Percentiles rank a stretch among this genome's conserved stretches.
Conservation (phyloP, 345 rosid genomes). For the Leavenworthia alabamica region DNA sequence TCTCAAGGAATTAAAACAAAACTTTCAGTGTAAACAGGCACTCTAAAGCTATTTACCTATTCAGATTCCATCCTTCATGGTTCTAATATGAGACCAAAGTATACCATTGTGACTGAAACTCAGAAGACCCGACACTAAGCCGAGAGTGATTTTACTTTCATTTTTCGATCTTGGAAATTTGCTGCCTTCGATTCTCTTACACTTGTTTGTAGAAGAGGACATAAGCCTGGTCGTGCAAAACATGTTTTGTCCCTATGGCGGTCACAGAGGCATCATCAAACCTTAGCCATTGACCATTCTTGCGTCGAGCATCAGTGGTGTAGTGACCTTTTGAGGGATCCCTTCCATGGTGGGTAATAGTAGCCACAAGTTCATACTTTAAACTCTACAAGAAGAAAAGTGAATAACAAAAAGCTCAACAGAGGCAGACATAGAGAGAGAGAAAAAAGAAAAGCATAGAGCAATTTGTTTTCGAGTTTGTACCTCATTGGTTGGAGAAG, state of each 20-base stretch:
- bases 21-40: constrained; percentile 24
- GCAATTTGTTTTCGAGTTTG: not conserved
- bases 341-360: constrained; percentile 86
- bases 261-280: constrained; percentile 78
- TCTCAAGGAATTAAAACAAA: constrained; percentile 30
- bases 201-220: constrained; percentile 83
- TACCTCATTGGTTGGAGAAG: constrained; percentile 64
- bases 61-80: constrained; percentile 16
- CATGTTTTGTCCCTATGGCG: constrained; percentile 55
- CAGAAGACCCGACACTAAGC: constrained; percentile 1
- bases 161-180: constrained; percentile 8
- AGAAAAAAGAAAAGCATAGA: not conserved
- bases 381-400: constrained; percentile 44
- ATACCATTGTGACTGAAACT: constrained; percentile 9
- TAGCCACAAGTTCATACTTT: constrained; percentile 85
- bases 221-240: constrained; percentile 87
- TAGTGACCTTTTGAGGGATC: constrained; percentile 95
- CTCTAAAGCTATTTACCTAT: constrained; percentile 32
- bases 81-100: constrained; percentile 6
- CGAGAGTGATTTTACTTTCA: not conserved
- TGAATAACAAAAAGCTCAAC: not conserved
- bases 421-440: constrained; percentile 1
- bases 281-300: constrained; percentile 71
- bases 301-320: constrained; percentile 67
- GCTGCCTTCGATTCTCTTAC: constrained; percentile 28